Evolutionary conservation across 208 protist species (phyloP), one percentile per base, ranked within the genome.

Genomic region (Naegleria lovaniensis): DNA sequence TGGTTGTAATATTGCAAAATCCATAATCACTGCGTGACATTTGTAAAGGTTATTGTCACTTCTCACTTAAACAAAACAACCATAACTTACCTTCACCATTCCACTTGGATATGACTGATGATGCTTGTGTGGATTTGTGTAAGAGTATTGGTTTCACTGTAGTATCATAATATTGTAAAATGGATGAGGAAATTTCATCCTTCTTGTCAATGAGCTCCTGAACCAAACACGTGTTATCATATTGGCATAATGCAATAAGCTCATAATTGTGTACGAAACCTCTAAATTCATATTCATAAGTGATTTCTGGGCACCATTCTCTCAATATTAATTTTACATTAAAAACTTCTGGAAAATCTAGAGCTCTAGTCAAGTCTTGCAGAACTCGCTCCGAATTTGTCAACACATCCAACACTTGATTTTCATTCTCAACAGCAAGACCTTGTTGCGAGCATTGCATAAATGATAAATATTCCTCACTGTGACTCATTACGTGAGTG

Each of bases 221-320:
- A 36, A 79, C 9, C 9, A 36, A 36, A 9, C 19, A 36, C 7
- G 29, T 36, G n/a, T 79, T 79, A 36, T 79, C 67, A 33, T 79
- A 79, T 36, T 79, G 67, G 9, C 25, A 36, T 79, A 79, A 79
- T 13, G 25, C 67, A 25, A 79, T 79, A 0, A 79, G n/a, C 7
- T 79, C 29, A 79, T 36, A 79, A 79, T 79, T 33, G 9, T 79
- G 16, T 15, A 79, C n/a, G 36, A 79, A 79, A 36, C 67, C 67
- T 79, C 67, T 79, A 79, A 79, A 79, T 79, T 79, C 67, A 79
- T 79, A 79, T 36, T 79, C 67, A 33, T 79, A 79, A 9, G 16
- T 13, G 0, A 79, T 11, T 0, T 36, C 29, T 79, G 16, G 29
- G 36, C 9, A 36, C 67, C 67, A 79, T 33, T 79, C 67, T 79